Evolutionary conservation across 345 rosid species (phyloP), one percentile per base, ranked within the genome.

Genomic region (Euphorbia pulcherrima): DNA sequence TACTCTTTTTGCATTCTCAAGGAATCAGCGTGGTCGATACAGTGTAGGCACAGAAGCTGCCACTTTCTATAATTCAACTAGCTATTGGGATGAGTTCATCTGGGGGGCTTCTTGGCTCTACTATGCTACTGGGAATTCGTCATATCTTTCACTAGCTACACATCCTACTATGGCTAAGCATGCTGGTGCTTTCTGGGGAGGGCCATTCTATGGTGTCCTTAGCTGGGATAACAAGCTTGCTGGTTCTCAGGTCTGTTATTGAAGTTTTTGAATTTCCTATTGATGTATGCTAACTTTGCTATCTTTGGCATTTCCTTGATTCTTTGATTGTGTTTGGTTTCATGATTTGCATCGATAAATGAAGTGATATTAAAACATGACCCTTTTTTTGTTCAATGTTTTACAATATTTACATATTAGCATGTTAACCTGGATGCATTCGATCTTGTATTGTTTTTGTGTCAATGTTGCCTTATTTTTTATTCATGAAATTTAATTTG

Each of bases 181-280:
- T 79, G 99, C 99, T 47, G 97, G 97, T 70, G 87, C 90, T 64
- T 95, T 92, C 77, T 83, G 90, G 96, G 96, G 97, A 68, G 96
- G 88, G 23, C 87, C 91, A 4, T 88, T 81, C 75, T 87, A 86
- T 74, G 96, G 94, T 62, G 97, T 95, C 0, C 85, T 90, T 81
- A 90, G 90, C 79, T 95, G 99, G 99, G 99, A 95, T 79, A 95
- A 95, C 81, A 95, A 95, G 83, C 99, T 92, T 71, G 72, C 97
- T 11, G 99, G 94, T 66, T 93, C 93, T 68, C 97, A 90, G 88
- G 99, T 92, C 71, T 76, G 74, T 71, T 62, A 21, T 53, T 71
- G 39, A 16, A 33, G 48, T 27, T 68, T 69, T 41, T 33, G 67
- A 18, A 18, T 68, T 21, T 60, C 40, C 55, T 75, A 53, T 48